These are phyloP conservation scores for Flammula alnicola DNA, from an alignment of 1,284 basidiomycete genomes.

Conservation along the genomic window DNA sequence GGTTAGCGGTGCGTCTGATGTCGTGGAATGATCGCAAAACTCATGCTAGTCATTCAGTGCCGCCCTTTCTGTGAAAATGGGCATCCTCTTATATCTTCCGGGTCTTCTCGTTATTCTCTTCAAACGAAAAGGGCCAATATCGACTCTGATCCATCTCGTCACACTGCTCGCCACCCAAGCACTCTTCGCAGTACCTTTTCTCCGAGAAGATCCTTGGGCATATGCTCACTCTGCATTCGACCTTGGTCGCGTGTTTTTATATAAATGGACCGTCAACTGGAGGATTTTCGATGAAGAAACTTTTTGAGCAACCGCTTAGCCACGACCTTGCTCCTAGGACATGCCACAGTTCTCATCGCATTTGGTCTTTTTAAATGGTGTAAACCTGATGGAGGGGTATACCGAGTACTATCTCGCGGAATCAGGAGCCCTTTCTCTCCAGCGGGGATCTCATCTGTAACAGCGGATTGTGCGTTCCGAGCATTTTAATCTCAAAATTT, in stretches of 20 bases:
- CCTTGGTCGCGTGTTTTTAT: slow-evolving; percentile 87
- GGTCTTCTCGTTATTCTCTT: slow-evolving; percentile 83
- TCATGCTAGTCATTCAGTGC: slow-evolving; percentile 55
- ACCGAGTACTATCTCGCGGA: slow-evolving; percentile 58
- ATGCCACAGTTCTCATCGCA: slow-evolving; percentile 60
- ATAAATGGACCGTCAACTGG: slow-evolving; percentile 99
- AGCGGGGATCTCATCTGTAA: slow-evolving; percentile 50
- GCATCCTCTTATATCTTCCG: slow-evolving; percentile 90
- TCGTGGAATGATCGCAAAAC: background rate
- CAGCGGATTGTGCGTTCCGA: slow-evolving; percentile 60
- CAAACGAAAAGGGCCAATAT: slow-evolving; percentile 69
- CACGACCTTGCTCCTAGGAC: slow-evolving; percentile 65
- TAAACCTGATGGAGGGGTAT: slow-evolving; percentile 65
- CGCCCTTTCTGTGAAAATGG: slow-evolving; percentile 97
- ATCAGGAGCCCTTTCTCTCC: slow-evolving; percentile 54
- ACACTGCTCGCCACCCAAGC: slow-evolving; percentile 63
- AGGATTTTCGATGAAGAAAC: slow-evolving; percentile 77
- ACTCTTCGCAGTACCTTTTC: slow-evolving; percentile 75
- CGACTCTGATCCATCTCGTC: slow-evolving; percentile 57
- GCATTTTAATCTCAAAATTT: background rate
- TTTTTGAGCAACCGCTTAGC: slow-evolving; percentile 78
- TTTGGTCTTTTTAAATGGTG: slow-evolving; percentile 84
- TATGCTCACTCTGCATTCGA: slow-evolving; percentile 88
- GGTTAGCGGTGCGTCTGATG: slow-evolving; percentile 51
- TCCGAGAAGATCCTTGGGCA: slow-evolving; percentile 59